phyloP scores from a whole-genome alignment of 805 yeast genomes.

The Suhomyces tanzawaensis region DNA sequence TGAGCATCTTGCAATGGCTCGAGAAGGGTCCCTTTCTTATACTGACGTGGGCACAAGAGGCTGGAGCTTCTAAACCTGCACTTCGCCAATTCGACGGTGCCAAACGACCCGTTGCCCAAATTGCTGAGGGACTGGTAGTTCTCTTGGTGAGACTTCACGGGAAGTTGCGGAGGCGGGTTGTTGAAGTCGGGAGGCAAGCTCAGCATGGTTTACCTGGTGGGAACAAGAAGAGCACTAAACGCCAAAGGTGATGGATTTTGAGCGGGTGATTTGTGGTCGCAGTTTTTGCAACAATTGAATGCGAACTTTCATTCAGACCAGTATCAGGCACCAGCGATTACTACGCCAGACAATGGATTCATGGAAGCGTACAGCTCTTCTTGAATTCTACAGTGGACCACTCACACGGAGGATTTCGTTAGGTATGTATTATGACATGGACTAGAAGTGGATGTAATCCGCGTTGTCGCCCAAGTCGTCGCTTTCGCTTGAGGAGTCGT shows the following conservation, averaged over 20 bases:
- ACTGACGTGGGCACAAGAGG: constrained; percentile 15
- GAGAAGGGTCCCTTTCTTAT: constrained; percentile 48
- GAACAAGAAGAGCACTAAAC: no score
- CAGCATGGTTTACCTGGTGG: not conserved
- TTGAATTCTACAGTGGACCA: no score
- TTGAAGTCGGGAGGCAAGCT: constrained; percentile 4
- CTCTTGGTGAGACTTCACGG: constrained; percentile 15
- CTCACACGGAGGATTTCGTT: no score
- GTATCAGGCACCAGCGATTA: no score
- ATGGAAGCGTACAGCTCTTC: no score
- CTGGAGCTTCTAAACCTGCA: constrained; percentile 24
- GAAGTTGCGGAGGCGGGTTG: constrained; percentile 5
- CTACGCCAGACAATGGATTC: no score
- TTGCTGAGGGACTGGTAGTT: constrained; percentile 49
- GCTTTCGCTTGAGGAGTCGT: constrained; percentile 11
- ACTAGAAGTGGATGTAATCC: constrained; percentile 21
- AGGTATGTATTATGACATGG: not conserved
- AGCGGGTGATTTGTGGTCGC: no score
- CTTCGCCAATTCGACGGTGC: constrained; percentile 65
- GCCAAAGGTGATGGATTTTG: no score
- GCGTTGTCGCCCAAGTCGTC: constrained; percentile 23
- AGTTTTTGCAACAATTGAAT: no score
- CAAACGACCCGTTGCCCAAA: constrained; percentile 77
- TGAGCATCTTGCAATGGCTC: constrained; percentile 34
- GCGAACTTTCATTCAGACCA: no score